Evolutionary conservation across 75 land plant genomes (phyloP), one percentile per base, ranked within the genome.

Genomic region (Larix kaempferi): DNA sequence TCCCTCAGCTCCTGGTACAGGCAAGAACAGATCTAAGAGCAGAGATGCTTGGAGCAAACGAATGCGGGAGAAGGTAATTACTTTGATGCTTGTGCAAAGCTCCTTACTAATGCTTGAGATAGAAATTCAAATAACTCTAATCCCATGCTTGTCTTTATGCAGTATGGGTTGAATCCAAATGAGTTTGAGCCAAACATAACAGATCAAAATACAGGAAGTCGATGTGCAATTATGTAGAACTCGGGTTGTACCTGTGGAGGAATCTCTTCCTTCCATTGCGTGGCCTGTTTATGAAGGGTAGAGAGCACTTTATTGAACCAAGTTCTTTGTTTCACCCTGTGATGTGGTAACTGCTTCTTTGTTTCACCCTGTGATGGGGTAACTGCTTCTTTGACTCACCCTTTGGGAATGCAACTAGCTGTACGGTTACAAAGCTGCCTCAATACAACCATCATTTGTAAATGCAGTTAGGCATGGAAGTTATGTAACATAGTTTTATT

Each of bases 41-140:
- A 17, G 29, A 65, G 78, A 89, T 79, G 81, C 84, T n/a, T 91
- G 93, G 93, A 91, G 93, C 73, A 81, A 85, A 56, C 82, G 90
- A 44, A 85, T 90, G 88, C 78, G 84, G 29, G 85, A 90, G 60
- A 90, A 90, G n/a, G n/a, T n/a, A n/a, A n/a, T n/a, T n/a, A n/a
- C n/a, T n/a, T n/a, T n/a, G n/a, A n/a, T n/a, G n/a, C n/a, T n/a
- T n/a, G n/a, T n/a, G n/a, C n/a, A n/a, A n/a, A n/a, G n/a, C n/a
- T n/a, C n/a, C n/a, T n/a, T n/a, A n/a, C n/a, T n/a, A n/a, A n/a
- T n/a, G n/a, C n/a, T n/a, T n/a, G n/a, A n/a, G n/a, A n/a, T n/a
- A n/a, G n/a, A n/a, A n/a, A n/a, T n/a, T n/a, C n/a, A n/a, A n/a
- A n/a, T n/a, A n/a, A n/a, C n/a, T n/a, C n/a, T n/a, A n/a, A n/a